Conservation (phyloP, 2,329 filamentous ascomycete species). For the Conoideocrella luteorostrata region DNA sequence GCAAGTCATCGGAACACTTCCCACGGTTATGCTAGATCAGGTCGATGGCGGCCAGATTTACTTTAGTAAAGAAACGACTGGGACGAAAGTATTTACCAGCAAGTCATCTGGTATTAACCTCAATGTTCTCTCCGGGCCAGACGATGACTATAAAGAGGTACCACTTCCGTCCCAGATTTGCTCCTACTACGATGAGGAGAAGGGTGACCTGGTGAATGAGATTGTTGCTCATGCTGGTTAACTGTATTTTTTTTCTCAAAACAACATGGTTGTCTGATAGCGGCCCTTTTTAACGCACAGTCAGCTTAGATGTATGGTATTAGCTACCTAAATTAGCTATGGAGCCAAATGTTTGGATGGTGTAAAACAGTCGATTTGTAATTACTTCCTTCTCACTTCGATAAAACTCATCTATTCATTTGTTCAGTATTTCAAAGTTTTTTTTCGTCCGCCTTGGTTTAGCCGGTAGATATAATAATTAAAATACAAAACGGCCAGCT, state of each 20-base stretch:
- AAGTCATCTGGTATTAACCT: slow-evolving; percentile 86
- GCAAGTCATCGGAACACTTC: slow-evolving; percentile 81
- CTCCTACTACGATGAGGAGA: slow-evolving; percentile 60
- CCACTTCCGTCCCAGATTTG: slow-evolving; percentile 87
- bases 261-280: no score
- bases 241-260: slow-evolving; percentile 1
- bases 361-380: no score
- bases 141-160: slow-evolving; percentile 81
- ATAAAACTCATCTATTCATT: no score
- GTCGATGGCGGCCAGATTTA: slow-evolving; percentile 87
- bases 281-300: no score
- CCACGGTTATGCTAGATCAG: slow-evolving; percentile 86
- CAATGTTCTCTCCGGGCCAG: slow-evolving; percentile 63
- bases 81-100: slow-evolving; percentile 80
- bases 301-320: no score
- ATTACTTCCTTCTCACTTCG: no score
- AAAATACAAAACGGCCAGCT: slow-evolving; percentile 1
- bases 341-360: no score
- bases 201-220: slow-evolving; percentile 78
- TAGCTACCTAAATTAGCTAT: no score
- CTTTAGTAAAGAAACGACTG: slow-evolving; percentile 70
- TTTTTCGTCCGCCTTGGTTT: no score
- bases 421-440: no score
- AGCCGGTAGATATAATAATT: no score
- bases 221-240: slow-evolving; percentile 92